phyloP scores from a whole-genome alignment of 2,329 filamentous ascomycete species.

The Zymoseptoria ardabiliae region DNA sequence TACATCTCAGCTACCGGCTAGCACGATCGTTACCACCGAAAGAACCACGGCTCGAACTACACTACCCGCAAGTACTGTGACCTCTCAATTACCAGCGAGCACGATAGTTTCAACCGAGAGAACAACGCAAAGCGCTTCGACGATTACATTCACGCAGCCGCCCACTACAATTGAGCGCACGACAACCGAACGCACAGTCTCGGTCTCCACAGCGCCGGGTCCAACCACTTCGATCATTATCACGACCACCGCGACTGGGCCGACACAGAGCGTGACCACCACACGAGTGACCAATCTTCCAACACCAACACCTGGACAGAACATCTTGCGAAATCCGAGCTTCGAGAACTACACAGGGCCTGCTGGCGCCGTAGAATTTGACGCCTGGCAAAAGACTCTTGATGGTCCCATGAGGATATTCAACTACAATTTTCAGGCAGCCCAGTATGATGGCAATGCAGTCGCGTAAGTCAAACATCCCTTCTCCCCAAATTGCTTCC shows the following conservation, averaged over 20 bases:
- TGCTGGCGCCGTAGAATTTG: not conserved
- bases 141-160: not conserved
- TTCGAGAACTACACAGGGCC: not conserved
- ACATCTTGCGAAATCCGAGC: not conserved
- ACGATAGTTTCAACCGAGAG: not conserved
- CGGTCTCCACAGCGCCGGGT: not conserved
- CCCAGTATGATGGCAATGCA: too few species aligned
- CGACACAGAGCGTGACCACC: not conserved
- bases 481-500: too few species aligned
- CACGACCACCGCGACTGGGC: not conserved
- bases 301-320: not conserved
- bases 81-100: not conserved
- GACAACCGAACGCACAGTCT: not conserved
- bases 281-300: not conserved
- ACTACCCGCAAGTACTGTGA: not conserved
- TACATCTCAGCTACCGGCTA: not conserved
- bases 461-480: too few species aligned
- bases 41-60: not conserved
- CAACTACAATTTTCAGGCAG: too few species aligned
- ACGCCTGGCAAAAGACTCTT: not conserved
- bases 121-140: not conserved
- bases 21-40: not conserved
- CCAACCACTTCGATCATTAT: not conserved
- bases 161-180: not conserved
- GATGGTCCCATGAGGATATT: too few species aligned